A percentile compares a stretch with the other conserved stretches of the same genome.
Conservation (phyloP, 176 grass and related monocot genomes). For the Juncus effusus region DNA sequence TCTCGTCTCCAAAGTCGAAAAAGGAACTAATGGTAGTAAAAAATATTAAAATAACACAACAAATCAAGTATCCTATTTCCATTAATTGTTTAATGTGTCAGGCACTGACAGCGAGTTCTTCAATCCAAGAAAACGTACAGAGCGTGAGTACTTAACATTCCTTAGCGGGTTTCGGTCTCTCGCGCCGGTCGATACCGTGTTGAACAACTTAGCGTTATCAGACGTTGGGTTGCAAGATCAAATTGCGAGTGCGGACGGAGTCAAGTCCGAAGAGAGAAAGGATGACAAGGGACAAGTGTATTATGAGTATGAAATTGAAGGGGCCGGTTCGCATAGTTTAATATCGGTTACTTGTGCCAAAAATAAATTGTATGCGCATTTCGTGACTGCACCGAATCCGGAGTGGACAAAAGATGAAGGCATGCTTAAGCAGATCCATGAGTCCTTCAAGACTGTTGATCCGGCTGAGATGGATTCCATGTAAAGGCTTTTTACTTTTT, state of each 20-base stretch:
- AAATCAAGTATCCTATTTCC: too few relatives aligned
- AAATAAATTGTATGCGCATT: constrained; percentile 93
- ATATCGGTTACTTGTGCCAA: constrained; percentile 77
- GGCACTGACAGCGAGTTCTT: constrained; percentile 94
- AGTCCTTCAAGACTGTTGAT: constrained; percentile 79
- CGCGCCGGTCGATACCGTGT: constrained; percentile 71
- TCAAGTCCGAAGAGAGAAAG: constrained; percentile 39
- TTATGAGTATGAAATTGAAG: constrained; percentile 86
- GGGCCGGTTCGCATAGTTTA: constrained; percentile 71
- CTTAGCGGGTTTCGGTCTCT: constrained; percentile 63
- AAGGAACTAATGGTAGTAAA: constrained; percentile 69
- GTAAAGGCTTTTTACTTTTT: constrained; percentile 15
- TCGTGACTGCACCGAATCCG: constrained; percentile 68
- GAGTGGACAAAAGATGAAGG: constrained; percentile 74
- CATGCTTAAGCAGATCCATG: constrained; percentile 67
- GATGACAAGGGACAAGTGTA: constrained; percentile 67
- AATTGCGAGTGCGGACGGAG: constrained; percentile 66
- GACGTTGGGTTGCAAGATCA: constrained; percentile 86
- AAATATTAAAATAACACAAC: too few relatives aligned
- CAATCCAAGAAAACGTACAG: constrained; percentile 82
- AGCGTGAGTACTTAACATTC: constrained; percentile 87
- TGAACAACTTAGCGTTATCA: constrained; percentile 85
- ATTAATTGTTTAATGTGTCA: too few relatives aligned
- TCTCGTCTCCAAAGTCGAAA: constrained; percentile 92
- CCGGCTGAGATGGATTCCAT: constrained; percentile 14